Conservation (phyloP, 1,139 yeast genomes). For the Lodderomyces metapsilosis region DNA sequence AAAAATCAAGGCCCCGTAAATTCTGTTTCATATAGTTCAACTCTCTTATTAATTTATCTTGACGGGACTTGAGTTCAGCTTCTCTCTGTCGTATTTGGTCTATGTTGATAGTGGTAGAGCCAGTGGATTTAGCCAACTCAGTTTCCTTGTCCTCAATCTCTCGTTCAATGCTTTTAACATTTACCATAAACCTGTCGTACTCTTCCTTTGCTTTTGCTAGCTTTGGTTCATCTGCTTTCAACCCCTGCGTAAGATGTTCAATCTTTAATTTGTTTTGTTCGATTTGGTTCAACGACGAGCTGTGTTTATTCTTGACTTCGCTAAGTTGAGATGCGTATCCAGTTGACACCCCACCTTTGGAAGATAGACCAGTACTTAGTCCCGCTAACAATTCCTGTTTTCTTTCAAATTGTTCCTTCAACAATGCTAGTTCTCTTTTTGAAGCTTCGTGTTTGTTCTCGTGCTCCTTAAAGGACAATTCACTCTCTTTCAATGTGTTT, state of each 20-base stretch:
- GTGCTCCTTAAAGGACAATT: constrained; percentile 24
- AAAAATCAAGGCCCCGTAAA: constrained; percentile 70
- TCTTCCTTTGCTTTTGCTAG: constrained; percentile 56
- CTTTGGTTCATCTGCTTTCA: constrained; percentile 52
- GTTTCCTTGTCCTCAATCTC: constrained; percentile 40
- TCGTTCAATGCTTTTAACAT: constrained; percentile 43
- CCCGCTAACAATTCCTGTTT: constrained; percentile 83
- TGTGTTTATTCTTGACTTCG: constrained; percentile 58
- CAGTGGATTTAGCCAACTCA: constrained; percentile 47
- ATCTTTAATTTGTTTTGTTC: constrained; percentile 64
- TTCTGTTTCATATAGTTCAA: constrained; percentile 60
- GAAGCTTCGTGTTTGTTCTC: constrained; percentile 42
- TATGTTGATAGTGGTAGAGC: constrained; percentile 56
- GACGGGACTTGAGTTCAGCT: constrained; percentile 24
- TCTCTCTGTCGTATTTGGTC: constrained; percentile 49
- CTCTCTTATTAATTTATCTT: constrained; percentile 42
- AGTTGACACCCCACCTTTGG: constrained; percentile 72
- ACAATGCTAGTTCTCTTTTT: constrained; percentile 38
- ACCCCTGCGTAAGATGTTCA: constrained; percentile 54
- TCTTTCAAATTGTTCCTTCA: constrained; percentile 51
- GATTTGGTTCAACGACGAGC: constrained; percentile 54
- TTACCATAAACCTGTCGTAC: constrained; percentile 38
- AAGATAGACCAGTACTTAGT: constrained; percentile 85
- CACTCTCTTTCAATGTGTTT: constrained; percentile 27
- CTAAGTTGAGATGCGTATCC: constrained; percentile 79